Evolutionary conservation across 2,329 filamentous ascomycete species (phyloP), one percentile per base, ranked within the genome.

Genomic region (Fusarium pininemorale): DNA sequence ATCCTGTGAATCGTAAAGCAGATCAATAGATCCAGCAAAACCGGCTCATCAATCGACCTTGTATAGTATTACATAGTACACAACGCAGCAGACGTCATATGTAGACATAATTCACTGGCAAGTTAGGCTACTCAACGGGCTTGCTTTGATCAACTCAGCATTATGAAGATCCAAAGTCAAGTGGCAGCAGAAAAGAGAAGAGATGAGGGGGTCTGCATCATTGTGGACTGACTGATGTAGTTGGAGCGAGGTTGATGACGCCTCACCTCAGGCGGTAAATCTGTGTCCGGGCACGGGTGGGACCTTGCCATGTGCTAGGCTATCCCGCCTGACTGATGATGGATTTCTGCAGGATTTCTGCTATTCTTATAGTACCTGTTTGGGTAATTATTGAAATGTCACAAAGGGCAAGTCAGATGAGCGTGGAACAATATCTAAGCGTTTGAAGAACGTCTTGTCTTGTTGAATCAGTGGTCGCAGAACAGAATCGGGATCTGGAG

Each of bases 201-300:
- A 63, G 50, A 18, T 54, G 64, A 70, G 56, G 62, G 61, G 58
- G 35, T 47, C 75, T 70, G 75, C 76, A 78, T 78, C 76, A 78
- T 78, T 75, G 76, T 78, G 77, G 77, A 74, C 77, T 78, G 76
- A 78, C 77, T 77, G 77, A 78, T 77, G 51, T 65, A 59, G 66
- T 65, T 66, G 66, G 75, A 75, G 72, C 72, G 76, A 78, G 59
- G 44, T 69, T 63, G 68, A 77, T 75, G 76, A 77, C 76, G 66
- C 77, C 72, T 73, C 76, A 63, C 60, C 65, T 61, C 72, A 70
- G 69, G 63, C 63, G 72, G 68, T 57, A 75, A 71, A 67, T 62
- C 35, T 60, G 64, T 73, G 48, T 66, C 65, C 59, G 67, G 53
- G 57, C 54, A 55, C 22, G 32, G 39, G 70, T 74, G 75, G 67